A percentile compares a stretch with the other conserved stretches of the same genome.
Conservation (phyloP, 148 eudicot species). For the Chenopodium formosanum region DNA sequence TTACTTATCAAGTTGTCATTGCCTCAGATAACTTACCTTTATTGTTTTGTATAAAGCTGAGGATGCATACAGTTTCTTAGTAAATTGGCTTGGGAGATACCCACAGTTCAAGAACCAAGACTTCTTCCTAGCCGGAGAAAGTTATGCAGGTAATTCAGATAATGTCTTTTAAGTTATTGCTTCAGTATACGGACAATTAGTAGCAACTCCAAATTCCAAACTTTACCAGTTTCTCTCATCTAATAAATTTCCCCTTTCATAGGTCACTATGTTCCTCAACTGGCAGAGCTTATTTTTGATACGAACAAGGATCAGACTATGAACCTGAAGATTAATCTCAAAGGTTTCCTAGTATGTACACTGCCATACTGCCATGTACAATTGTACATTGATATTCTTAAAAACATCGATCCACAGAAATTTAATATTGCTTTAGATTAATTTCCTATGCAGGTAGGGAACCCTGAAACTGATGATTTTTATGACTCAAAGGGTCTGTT, state of each 20-base stretch:
- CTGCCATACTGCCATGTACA: background rate
- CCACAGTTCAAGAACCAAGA: conserved; percentile 49
- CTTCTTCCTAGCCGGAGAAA: conserved; percentile 66
- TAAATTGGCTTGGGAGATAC: conserved; percentile 56
- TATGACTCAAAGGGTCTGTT: conserved; percentile 55
- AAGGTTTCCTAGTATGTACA: conserved; percentile 63
- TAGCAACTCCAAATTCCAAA: background rate
- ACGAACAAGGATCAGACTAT: conserved; percentile 40
- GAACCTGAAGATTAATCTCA: conserved; percentile 46
- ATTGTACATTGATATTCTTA: background rate
- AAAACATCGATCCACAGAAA: background rate
- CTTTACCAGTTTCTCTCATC: background rate
- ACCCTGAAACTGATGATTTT: conserved; percentile 59
- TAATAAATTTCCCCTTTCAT: background rate
- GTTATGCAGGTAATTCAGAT: conserved; percentile 59
- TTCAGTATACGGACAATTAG: background rate
- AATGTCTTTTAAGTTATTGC: background rate
- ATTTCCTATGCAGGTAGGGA: conserved; percentile 51
- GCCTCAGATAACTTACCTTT: too few relatives aligned
- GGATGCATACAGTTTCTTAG: conserved; percentile 60
- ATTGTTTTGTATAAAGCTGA: conserved; percentile 37
- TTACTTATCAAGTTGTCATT: background rate
- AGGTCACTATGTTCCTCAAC: conserved; percentile 76
- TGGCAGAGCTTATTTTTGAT: conserved; percentile 58
- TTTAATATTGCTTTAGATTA: background rate